Evolutionary conservation across 139 green algal genomes (phyloP), one percentile per base, ranked within the genome.

Genomic region (Zygnema cylindricum): DNA sequence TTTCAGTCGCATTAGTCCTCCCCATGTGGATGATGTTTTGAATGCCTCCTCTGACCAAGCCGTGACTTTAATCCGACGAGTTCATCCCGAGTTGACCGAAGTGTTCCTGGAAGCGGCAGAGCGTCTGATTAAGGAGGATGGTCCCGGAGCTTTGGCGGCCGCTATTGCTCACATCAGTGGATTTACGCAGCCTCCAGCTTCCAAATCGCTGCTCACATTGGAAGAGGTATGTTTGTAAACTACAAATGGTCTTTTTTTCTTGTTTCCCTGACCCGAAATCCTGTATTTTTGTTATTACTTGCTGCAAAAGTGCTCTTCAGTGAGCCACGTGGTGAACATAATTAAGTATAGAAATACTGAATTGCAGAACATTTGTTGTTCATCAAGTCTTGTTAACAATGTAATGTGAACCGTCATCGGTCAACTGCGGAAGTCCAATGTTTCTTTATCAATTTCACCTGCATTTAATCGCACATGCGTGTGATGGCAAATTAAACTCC

Each of bases 131-230:
- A 77, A 85, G 0, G 91, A 89, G 1, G 88, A 90, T 16, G 92
- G 54, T 11, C 33, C 69, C 21, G 69, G 73, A 1, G 84, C 95
- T 69, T 89, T 98, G 57, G 94, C 95, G n/a, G 93, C 94, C 2
- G 95, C 96, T 2, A 94, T 99, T 39, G 97, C 96, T 0, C 93
- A 94, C 30, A 92, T 99, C 87, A 95, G 86, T 39, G 97, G 97
- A 76, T 96, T 98, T 91, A 94, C 91, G 71, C 88, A 95, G 38
- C 69, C 90, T 33, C 95, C 96, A 39, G 85, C 96, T 86, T 89
- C 93, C 22, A 94, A 91, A 25, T 92, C 88, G 21, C 81, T 96
- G 91, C 92, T 98, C 39, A 96, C 95, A 0, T 93, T 95, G 83
- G 94, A 98, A 91, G 86, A 94, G 86, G 96, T 95, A 23, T 55